Evolutionary conservation across 257 asterid genomes (phyloP).

Genomic region (Nicotiana obtusifolia): DNA sequence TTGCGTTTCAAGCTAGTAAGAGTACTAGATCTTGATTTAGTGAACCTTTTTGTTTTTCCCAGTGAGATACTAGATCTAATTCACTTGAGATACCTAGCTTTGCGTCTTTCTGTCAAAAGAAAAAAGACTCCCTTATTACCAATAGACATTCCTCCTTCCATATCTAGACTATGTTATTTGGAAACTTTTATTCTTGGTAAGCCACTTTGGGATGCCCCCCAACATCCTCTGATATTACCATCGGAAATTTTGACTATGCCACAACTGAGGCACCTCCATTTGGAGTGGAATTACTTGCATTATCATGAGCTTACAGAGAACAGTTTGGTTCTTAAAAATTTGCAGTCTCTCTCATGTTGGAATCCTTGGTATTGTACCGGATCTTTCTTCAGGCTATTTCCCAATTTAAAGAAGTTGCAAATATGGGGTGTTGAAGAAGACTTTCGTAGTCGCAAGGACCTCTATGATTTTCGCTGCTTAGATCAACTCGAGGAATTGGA

Average conservation of each 20-base stretch:
- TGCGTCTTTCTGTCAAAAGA: neutral
- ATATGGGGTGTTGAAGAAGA: neutral
- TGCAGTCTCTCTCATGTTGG: conserved; percentile 2
- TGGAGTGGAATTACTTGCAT: neutral
- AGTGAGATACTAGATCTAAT: neutral
- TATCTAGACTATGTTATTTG: neutral
- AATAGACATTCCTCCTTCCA: neutral
- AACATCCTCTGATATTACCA: conserved; percentile 1
- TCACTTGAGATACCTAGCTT: conserved; percentile 12
- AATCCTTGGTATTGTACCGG: conserved; percentile 13
- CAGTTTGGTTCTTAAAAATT: neutral
- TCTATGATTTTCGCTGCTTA: conserved; percentile 12
- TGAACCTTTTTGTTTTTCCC: neutral
- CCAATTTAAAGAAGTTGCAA: conserved; percentile 22
- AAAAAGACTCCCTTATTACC: neutral
- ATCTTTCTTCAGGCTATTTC: conserved; percentile 6
- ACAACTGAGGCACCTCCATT: conserved; percentile 16
- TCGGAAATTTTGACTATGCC: conserved; percentile 14
- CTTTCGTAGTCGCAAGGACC: neutral
- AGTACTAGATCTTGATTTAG: neutral
- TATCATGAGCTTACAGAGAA: neutral
- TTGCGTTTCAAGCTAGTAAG: conserved; percentile 2
- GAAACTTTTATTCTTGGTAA: no score
- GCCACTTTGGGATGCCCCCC: rapidly evolving
- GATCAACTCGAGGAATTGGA: conserved; percentile 16